phyloP scores from a whole-genome alignment of 495 filamentous ascomycete genomes.

The Aspergillus bertholletiae region DNA sequence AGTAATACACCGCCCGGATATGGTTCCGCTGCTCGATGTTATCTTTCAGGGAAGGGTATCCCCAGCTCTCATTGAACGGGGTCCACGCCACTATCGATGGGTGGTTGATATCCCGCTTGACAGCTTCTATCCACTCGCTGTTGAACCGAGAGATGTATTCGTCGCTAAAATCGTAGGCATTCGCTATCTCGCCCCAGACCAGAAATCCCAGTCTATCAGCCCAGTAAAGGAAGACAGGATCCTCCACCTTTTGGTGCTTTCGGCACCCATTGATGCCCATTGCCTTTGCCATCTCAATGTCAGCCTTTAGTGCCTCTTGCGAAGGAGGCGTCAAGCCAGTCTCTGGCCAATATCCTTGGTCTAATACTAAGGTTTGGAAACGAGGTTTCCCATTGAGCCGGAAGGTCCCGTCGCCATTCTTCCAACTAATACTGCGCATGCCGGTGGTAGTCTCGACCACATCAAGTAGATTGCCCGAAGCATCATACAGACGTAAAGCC shows the following conservation, averaged over 20 bases:
- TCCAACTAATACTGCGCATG: slow-evolving; percentile 35
- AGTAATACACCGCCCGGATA: slow-evolving; percentile 52
- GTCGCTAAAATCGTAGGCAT: slow-evolving; percentile 46
- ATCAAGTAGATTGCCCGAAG: slow-evolving; percentile 17
- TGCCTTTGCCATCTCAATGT: slow-evolving; percentile 30
- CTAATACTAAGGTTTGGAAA: slow-evolving; percentile 36
- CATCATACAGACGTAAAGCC: slow-evolving; percentile 23
- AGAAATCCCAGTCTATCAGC: slow-evolving; percentile 37
- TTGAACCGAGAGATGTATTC: slow-evolving; percentile 51
- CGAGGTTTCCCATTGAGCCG: slow-evolving; percentile 33
- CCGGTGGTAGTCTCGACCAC: slow-evolving; percentile 30
- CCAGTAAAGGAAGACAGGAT: slow-evolving; percentile 36
- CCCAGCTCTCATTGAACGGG: slow-evolving; percentile 61
- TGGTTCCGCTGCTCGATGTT: slow-evolving; percentile 54
- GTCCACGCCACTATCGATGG: slow-evolving; percentile 61
- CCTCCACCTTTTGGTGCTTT: slow-evolving; percentile 42
- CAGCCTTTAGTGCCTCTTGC: slow-evolving; percentile 25
- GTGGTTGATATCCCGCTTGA: slow-evolving; percentile 57
- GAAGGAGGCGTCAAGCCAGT: slow-evolving; percentile 39
- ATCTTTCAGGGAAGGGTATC: slow-evolving; percentile 46
- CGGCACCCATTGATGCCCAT: slow-evolving; percentile 37
- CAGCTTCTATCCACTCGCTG: slow-evolving; percentile 53
- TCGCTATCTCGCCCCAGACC: slow-evolving; percentile 41
- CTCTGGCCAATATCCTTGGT: slow-evolving; percentile 38
- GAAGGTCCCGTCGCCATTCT: slow-evolving; percentile 35